Evolutionary conservation across 176 grass and related monocot species (phyloP).

Genomic region (Hsuehochloa calcarea): DNA sequence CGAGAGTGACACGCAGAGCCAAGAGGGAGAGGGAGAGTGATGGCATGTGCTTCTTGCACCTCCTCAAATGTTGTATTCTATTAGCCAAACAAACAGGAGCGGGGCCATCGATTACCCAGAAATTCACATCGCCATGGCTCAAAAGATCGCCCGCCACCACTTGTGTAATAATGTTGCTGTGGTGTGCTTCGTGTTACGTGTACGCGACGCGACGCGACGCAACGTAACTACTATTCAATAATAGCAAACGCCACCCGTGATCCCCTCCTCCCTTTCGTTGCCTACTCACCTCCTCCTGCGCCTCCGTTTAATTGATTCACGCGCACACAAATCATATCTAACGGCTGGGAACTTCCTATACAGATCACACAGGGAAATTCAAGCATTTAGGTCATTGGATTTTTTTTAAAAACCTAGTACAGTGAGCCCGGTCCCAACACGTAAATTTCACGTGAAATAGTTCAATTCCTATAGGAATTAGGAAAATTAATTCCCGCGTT

Average conservation of each 20-base stretch:
- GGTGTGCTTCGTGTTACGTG: neutral
- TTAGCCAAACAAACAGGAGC: neutral
- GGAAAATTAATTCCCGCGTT: no score
- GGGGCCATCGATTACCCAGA: neutral
- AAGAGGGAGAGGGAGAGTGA: neutral
- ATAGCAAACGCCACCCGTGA: neutral
- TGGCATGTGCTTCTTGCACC: neutral
- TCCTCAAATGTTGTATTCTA: neutral
- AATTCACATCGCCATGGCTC: neutral
- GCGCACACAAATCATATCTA: neutral
- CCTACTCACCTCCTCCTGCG: neutral
- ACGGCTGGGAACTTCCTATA: neutral
- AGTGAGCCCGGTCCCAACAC: no score
- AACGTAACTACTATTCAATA: neutral
- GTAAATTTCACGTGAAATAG: no score
- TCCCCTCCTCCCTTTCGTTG: neutral
- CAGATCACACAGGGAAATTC: neutral
- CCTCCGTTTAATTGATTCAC: neutral
- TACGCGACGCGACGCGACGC: neutral
- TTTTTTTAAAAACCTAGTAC: no score
- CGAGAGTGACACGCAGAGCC: neutral
- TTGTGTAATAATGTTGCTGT: neutral
- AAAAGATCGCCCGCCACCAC: neutral
- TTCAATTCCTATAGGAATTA: no score
- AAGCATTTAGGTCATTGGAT: neutral